phyloP scores from a whole-genome alignment of 139 green algal genomes.

The Diplosphaera chodatii region DNA sequence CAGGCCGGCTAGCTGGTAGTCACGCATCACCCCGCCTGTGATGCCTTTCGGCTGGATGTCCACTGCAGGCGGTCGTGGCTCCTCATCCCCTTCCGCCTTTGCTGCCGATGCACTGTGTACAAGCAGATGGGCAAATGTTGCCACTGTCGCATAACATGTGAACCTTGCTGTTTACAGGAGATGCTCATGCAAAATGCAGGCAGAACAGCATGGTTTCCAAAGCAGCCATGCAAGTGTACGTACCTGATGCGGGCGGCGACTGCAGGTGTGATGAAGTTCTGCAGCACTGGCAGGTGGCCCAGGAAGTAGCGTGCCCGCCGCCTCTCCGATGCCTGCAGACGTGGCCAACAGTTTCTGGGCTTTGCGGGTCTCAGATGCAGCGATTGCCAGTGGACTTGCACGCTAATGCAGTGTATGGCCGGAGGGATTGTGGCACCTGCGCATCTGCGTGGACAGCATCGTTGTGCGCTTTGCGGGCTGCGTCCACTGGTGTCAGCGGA shows the following conservation, averaged over 20 bases:
- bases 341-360: no score
- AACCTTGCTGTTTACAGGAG: conserved; percentile 3
- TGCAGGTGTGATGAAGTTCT: conserved; percentile 41
- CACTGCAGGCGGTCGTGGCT: conserved; percentile 6
- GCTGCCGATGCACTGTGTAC: neutral
- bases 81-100: neutral
- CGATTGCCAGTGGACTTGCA: no score
- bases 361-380: no score
- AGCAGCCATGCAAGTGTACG: no score
- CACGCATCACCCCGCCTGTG: conserved; percentile 39
- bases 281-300: conserved; percentile 37
- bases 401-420: no score
- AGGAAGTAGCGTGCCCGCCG: conserved; percentile 31
- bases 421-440: no score
- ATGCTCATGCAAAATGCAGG: no score
- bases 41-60: conserved; percentile 29
- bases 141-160: no score
- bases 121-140: neutral
- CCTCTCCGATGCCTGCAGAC: conserved; percentile 4
- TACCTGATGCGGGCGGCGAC: conserved; percentile 16
- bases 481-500: neutral
- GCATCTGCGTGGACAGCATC: conserved; percentile 2
- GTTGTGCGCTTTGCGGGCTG: conserved; percentile 9
- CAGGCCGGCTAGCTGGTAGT: conserved; percentile 68
- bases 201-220: no score